These are phyloP conservation scores for Rossbeevera mucosa DNA, from an alignment of 768 basidiomycete species.

Conservation along the genomic window DNA sequence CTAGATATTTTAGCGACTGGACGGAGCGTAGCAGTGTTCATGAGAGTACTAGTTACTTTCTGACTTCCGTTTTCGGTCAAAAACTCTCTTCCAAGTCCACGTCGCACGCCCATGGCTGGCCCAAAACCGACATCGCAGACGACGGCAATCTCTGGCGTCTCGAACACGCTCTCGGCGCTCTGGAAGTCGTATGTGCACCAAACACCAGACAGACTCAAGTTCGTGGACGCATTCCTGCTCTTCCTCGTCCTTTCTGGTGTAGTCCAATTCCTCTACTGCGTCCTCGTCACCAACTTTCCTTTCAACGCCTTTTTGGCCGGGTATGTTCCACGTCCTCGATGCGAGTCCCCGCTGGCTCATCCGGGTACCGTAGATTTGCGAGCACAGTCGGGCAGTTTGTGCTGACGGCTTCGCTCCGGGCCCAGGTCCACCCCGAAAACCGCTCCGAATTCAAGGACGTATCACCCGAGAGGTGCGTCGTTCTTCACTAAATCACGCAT, in stretches of 20 bases:
- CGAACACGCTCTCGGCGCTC: constrained; percentile 47
- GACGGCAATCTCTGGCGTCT: constrained; percentile 10
- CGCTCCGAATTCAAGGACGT: constrained; percentile 80
- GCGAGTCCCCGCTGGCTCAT: neutral
- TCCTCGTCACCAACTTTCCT: constrained; percentile 88
- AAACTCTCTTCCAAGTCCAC: constrained; percentile 8
- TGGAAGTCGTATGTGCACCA: constrained; percentile 73
- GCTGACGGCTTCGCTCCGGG: constrained; percentile 83
- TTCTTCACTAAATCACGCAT: neutral
- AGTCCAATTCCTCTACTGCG: constrained; percentile 86
- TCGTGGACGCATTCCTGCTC: constrained; percentile 88
- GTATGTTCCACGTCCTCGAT: constrained; percentile 47
- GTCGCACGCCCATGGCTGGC: constrained; percentile 33
- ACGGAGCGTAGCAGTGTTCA: constrained; percentile 20
- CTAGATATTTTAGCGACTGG: constrained; percentile 13
- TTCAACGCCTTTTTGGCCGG: constrained; percentile 97
- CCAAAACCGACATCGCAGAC: constrained; percentile 27
- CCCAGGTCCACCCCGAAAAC: constrained; percentile 88
- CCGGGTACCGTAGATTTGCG: constrained; percentile 67
- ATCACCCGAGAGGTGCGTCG: constrained; percentile 83
- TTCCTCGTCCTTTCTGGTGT: constrained; percentile 92
- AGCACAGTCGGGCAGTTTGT: constrained; percentile 97
- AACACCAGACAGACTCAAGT: constrained; percentile 83
- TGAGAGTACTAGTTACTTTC: constrained; percentile 8
- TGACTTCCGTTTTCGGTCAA: constrained; percentile 7